These are phyloP conservation scores for Podospora conica DNA, from an alignment of 495 filamentous ascomycete species.

Conservation along the genomic window DNA sequence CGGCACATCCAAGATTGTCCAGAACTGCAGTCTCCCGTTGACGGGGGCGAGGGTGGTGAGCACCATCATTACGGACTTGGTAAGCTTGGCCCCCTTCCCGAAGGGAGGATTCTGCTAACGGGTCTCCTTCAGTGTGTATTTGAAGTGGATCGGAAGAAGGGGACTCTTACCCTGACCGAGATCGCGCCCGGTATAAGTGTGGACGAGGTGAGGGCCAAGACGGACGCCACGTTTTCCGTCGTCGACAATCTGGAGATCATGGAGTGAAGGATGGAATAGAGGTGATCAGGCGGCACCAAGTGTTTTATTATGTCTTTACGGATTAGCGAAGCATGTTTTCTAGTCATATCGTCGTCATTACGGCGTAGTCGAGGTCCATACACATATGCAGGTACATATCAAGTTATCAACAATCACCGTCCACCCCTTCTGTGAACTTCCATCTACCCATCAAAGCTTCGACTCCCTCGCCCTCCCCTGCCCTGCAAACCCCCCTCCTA, in stretches of 20 bases:
- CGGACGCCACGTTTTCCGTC: conserved; percentile 47
- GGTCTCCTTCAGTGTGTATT: conserved; percentile 43
- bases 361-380: conserved; percentile 8
- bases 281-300: neutral
- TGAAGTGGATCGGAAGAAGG: conserved; percentile 47
- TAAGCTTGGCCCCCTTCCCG: conserved; percentile 22
- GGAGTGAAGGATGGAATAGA: conserved; percentile 20
- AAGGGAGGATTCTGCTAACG: conserved; percentile 3
- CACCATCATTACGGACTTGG: conserved; percentile 54
- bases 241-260: conserved; percentile 44
- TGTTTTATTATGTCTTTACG: neutral
- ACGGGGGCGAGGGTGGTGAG: conserved; percentile 49
- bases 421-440: neutral
- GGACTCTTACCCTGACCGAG: conserved; percentile 49
- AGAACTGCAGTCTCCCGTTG: conserved; percentile 50
- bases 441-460: conserved; percentile 8
- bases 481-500: conserved; percentile 58
- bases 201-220: conserved; percentile 48
- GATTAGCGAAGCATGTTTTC: conserved; percentile 3
- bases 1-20: conserved; percentile 52
- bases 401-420: neutral
- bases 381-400: conserved; percentile 3
- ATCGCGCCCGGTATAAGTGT: conserved; percentile 50
- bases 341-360: neutral
- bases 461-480: conserved; percentile 35